These are phyloP conservation scores for Mortierella sp. DNA, from an alignment of 371 early-diverging fungal species.

Conservation along the genomic window DNA sequence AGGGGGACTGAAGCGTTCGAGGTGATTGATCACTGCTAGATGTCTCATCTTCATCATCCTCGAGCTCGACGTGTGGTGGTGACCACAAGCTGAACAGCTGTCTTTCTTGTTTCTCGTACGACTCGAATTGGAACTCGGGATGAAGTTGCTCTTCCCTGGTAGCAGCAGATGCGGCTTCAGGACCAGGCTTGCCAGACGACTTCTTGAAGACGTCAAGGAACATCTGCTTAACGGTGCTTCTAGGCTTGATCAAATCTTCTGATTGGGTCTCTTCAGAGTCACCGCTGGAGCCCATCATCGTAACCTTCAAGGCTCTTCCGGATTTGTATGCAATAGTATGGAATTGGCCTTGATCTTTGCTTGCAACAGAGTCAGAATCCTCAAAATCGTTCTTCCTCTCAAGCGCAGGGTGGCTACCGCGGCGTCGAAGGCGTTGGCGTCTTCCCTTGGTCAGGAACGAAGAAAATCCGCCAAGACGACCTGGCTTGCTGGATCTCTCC, in stretches of 20 bases:
- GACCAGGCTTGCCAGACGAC: constrained; percentile 8
- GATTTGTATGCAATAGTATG: neutral
- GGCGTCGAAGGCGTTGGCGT: neutral
- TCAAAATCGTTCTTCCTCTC: constrained; percentile 7
- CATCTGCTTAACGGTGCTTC: constrained; percentile 34
- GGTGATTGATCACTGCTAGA: constrained; percentile 14
- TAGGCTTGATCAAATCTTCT: constrained; percentile 7
- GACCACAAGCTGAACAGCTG: constrained; percentile 8
- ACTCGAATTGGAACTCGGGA: neutral
- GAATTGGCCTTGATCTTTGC: neutral
- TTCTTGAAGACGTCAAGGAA: constrained; percentile 39
- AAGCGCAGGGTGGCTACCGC: neutral
- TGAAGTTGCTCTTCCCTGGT: neutral
- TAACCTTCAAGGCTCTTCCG: neutral
- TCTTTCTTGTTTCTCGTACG: constrained; percentile 4
- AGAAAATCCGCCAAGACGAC: constrained; percentile 6
- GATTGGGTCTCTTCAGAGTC: constrained; percentile 17
- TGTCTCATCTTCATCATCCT: constrained; percentile 14
- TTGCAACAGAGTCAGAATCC: neutral
- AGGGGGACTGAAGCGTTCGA: constrained; percentile 13
- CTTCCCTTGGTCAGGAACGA: constrained; percentile 12
- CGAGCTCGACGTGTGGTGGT: neutral
- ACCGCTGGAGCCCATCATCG: neutral
- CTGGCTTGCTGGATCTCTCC: constrained; percentile 11
- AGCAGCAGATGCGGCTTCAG: neutral